Evolutionary conservation across 352 stramenopile species (phyloP), one percentile per base, ranked within the genome.

Genomic region (Phytophthora macrochlamydospora): DNA sequence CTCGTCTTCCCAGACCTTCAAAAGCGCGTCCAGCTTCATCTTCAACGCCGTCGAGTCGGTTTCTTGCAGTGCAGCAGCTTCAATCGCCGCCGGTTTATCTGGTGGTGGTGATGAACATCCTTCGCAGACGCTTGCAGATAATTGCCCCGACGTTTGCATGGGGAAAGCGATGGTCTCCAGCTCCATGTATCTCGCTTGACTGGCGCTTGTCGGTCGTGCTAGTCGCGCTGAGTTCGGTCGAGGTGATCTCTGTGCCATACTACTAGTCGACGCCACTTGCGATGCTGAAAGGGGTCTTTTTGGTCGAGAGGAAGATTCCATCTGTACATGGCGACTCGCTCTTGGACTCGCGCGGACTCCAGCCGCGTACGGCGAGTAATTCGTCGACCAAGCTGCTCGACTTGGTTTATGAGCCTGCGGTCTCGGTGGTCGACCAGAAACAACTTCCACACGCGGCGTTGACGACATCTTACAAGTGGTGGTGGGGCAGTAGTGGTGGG

Each of bases 1-100:
- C 50, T 87, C 78, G 28, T 71, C 67, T 12, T 79, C 62, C 81
- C 81, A 90, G 24, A 76, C 70, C 14, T 79, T 65, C 18, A 92
- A 62, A 54, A 92, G 85, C 14, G 73, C 69, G 18, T 75, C 65
- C 35, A 87, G 65, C 44, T 85, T 85, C 45, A 81, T 69, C 8
- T 81, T 64, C 48, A 79, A 71, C 0, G 46, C 44, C 2, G 62
- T 50, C 8, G 68, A 67, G 31, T 77, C 62, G 4, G 52, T 66
- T 51, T 74, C 59, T 42, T 54, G 61, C 1, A 60, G 1, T n/a
- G 40, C 33, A 11, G 24, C 32, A 3, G 56, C 24, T 14, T 73
- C 58, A 13, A 9, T 40, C 31, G 30, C 28, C 28, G 49, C 2
- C 37, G 44, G 44, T 56, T 29, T 58, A 6, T 31, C 31, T 56